These are phyloP conservation scores for Boletus pseudopeckii DNA, from an alignment of 768 basidiomycete species.

Conservation along the genomic window DNA sequence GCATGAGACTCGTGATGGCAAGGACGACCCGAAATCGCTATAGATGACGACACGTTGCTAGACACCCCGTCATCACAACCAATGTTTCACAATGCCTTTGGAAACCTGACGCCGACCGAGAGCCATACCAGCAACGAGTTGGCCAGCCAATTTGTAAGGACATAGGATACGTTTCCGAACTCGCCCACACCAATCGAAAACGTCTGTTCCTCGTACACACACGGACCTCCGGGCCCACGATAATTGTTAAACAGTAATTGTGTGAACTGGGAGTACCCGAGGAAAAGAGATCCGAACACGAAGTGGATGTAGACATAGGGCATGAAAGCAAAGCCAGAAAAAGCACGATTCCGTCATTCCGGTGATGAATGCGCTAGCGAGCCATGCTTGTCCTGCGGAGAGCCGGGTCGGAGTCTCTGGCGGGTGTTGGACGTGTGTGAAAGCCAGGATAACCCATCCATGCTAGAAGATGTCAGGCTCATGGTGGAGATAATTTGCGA, in stretches of 20 bases:
- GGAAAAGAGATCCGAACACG: constrained; percentile 24
- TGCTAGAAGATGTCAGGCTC: not conserved
- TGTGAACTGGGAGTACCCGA: constrained; percentile 26
- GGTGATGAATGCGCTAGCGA: constrained; percentile 26
- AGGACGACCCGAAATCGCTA: constrained; percentile 21
- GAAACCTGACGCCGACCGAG: not conserved
- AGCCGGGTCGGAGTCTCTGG: constrained; percentile 15
- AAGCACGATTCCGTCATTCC: constrained; percentile 29
- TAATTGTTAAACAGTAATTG: constrained; percentile 30
- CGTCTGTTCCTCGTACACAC: constrained; percentile 22
- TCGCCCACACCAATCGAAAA: constrained; percentile 28
- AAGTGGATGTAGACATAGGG: constrained; percentile 22
- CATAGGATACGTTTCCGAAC: constrained; percentile 24
- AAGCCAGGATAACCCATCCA: constrained; percentile 9
- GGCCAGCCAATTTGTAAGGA: constrained; percentile 29
- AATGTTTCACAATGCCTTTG: not conserved
- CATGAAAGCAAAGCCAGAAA: constrained; percentile 21
- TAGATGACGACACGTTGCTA: constrained; percentile 30
- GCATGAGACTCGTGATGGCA: constrained; percentile 18
- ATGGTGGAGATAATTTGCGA: not conserved
- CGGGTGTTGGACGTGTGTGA: constrained; percentile 18
- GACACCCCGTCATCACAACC: not conserved
- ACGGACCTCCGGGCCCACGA: constrained; percentile 24
- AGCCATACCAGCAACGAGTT: constrained; percentile 22
- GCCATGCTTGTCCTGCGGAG: constrained; percentile 27